A percentile compares a stretch with the other conserved stretches of the same genome.
phyloP scores from a whole-genome alignment of 495 filamentous ascomycete genomes.

The Hypoxylon trugodes region DNA sequence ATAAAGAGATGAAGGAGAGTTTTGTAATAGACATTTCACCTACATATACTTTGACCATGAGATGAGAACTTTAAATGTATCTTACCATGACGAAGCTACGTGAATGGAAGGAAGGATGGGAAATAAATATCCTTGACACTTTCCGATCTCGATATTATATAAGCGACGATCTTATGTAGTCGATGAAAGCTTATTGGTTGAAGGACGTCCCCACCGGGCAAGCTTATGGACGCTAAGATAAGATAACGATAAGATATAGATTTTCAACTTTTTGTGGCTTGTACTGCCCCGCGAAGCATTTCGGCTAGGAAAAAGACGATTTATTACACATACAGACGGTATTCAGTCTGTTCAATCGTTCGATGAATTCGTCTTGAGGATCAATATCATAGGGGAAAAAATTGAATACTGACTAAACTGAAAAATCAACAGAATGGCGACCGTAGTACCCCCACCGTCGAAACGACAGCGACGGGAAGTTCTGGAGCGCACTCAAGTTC shows the following conservation, averaged over 20 bases:
- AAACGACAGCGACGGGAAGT: constrained; percentile 86
- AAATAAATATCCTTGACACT: no score
- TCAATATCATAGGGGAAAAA: neutral
- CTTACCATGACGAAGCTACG: no score
- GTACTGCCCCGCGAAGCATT: constrained; percentile 30
- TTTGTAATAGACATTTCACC: no score
- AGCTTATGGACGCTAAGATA: constrained; percentile 38
- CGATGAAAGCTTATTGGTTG: no score
- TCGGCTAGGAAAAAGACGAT: neutral
- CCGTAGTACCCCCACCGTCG: constrained; percentile 84
- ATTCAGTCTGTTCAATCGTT: neutral
- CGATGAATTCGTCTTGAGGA: no score
- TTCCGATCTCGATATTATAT: no score
- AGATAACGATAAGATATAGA: constrained; percentile 26
- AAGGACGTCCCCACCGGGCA: no score
- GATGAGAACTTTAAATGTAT: no score
- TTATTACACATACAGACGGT: neutral
- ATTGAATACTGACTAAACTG: neutral
- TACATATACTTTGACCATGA: no score
- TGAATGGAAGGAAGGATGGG: no score
- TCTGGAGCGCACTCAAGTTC: constrained; percentile 73
- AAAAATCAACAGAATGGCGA: constrained; percentile 71
- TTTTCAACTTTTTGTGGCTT: constrained; percentile 35
- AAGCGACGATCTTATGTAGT: no score
- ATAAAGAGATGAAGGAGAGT: no score